These are phyloP conservation scores for Salix udensis DNA, from an alignment of 345 rosid genomes.

Conservation along the genomic window DNA sequence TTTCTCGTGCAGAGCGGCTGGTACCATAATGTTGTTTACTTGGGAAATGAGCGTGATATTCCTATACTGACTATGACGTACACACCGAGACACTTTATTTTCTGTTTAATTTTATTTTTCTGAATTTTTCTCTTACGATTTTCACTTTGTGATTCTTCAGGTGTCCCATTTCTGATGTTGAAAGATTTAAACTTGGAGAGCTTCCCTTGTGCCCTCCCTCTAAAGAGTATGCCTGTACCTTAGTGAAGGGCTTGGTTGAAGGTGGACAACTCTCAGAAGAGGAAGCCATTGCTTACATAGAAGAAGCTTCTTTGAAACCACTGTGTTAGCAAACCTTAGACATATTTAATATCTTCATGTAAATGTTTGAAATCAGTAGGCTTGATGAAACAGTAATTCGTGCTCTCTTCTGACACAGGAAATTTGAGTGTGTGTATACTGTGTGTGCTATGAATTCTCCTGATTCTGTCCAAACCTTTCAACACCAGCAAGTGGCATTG, in stretches of 20 bases:
- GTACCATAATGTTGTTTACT: slow-evolving; percentile 66
- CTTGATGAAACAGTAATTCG: too few species aligned
- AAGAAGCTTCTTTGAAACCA: slow-evolving; percentile 50
- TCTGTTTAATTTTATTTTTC: background rate
- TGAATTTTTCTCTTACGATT: background rate
- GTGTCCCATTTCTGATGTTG: slow-evolving; percentile 38
- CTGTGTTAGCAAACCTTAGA: slow-evolving; percentile 27
- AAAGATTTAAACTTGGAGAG: slow-evolving; percentile 49
- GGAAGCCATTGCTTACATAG: slow-evolving; percentile 61
- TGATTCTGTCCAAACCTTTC: slow-evolving; percentile 60
- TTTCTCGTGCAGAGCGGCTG: slow-evolving; percentile 53
- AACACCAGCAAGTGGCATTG: slow-evolving; percentile 73
- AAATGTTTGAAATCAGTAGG: background rate
- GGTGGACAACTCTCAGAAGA: slow-evolving; percentile 57
- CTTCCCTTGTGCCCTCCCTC: slow-evolving; percentile 47
- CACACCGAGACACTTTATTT: slow-evolving; percentile 1
- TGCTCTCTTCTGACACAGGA: slow-evolving; percentile 45
- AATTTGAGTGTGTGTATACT: slow-evolving; percentile 75
- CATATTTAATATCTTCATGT: background rate
- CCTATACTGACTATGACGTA: slow-evolving; percentile 88
- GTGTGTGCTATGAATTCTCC: slow-evolving; percentile 89
- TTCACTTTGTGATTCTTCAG: slow-evolving; percentile 30
- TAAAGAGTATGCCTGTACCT: slow-evolving; percentile 43
- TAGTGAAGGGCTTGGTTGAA: slow-evolving; percentile 68
- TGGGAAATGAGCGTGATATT: slow-evolving; percentile 56